Percentiles rank a stretch among this genome's conserved stretches.
Conservation (phyloP, 2,329 filamentous ascomycete species). For the Stromatinia cepivora region DNA sequence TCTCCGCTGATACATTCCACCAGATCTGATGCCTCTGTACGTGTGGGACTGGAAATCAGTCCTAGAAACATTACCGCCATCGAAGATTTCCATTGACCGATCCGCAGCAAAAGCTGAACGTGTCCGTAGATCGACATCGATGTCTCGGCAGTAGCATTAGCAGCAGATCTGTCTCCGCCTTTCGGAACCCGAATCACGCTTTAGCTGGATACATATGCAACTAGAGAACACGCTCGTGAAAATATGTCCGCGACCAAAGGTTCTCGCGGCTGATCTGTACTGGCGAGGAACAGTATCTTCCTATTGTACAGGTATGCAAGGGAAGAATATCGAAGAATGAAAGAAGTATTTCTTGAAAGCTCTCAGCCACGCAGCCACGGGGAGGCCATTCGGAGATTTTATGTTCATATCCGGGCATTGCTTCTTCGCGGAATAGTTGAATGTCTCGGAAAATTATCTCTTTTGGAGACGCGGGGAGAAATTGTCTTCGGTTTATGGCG, state of each 20-base stretch:
- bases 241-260: background rate
- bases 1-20: slow-evolving; percentile 1
- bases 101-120: background rate
- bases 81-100: background rate
- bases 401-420: background rate
- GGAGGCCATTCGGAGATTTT: background rate
- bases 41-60: background rate
- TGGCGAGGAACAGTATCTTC: background rate
- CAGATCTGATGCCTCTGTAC: background rate
- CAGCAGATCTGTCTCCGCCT: slow-evolving; percentile 6
- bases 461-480: background rate
- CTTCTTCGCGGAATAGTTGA: background rate
- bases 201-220: slow-evolving; percentile 11
- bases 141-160: background rate
- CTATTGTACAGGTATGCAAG: background rate
- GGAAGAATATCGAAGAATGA: slow-evolving; percentile 7
- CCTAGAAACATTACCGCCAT: background rate
- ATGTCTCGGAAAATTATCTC: background rate
- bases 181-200: background rate
- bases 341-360: background rate
- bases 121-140: background rate
- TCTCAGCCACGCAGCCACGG: slow-evolving; percentile 5
- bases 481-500: background rate
- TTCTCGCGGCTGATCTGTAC: slow-evolving; percentile 1
- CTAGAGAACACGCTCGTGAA: slow-evolving; percentile 7